phyloP scores from a whole-genome alignment of 768 basidiomycete genomes.

The Suillus plorans region DNA sequence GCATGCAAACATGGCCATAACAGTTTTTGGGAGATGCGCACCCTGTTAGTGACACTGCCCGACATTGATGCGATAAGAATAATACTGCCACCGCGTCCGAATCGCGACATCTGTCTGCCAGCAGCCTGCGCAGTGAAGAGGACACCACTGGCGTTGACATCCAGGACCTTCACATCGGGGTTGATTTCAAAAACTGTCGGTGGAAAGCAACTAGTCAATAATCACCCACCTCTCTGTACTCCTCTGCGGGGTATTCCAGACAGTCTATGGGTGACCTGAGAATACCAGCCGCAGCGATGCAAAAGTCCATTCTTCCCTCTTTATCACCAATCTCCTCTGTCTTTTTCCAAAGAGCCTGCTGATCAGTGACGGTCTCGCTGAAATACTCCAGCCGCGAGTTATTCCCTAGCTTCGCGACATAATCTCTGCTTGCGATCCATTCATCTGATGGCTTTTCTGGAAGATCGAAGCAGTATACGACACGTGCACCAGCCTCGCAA shows the following conservation, averaged over 20 bases:
- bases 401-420: conserved; percentile 46
- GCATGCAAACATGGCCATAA: background rate
- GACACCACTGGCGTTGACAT: conserved; percentile 63
- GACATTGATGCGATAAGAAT: conserved; percentile 62
- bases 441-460: conserved; percentile 54
- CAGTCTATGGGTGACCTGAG: conserved; percentile 59
- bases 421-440: conserved; percentile 55
- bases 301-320: conserved; percentile 73
- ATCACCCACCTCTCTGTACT: conserved; percentile 57
- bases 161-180: conserved; percentile 53
- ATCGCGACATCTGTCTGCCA: conserved; percentile 53
- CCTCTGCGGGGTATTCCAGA: conserved; percentile 60
- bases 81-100: conserved; percentile 50
- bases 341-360: conserved; percentile 54
- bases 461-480: conserved; percentile 71
- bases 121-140: conserved; percentile 63
- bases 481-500: conserved; percentile 69
- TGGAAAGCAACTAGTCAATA: background rate
- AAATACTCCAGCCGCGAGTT: conserved; percentile 57
- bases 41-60: conserved; percentile 70
- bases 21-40: conserved; percentile 22
- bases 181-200: background rate
- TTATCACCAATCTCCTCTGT: conserved; percentile 60
- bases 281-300: conserved; percentile 77
- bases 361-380: conserved; percentile 62